Evolutionary conservation across 495 filamentous ascomycete species (phyloP).

Genomic region (Aspergillus egyptiacus): DNA sequence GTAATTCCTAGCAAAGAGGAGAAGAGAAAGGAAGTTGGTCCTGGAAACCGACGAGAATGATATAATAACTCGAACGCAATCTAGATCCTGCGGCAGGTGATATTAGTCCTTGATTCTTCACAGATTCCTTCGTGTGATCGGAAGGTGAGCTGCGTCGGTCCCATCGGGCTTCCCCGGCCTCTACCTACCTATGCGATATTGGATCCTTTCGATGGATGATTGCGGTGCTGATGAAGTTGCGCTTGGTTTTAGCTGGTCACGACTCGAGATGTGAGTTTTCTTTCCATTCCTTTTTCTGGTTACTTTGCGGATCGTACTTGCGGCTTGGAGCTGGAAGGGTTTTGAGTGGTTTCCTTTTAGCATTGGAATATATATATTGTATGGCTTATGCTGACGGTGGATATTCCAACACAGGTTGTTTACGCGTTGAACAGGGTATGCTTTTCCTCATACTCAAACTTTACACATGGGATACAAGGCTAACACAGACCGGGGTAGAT

Average conservation of each 20-base stretch:
- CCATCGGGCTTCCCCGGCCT: no score
- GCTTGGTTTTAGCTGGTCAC: conserved; percentile 41
- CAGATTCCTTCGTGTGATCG: conserved; percentile 7
- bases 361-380: no score
- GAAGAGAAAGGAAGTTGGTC: no score
- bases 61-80: background rate
- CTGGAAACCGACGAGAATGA: no score
- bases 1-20: no score
- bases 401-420: conserved; percentile 55
- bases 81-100: conserved; percentile 21
- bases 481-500: conserved; percentile 10
- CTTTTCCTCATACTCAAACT: background rate
- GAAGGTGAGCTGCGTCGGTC: no score
- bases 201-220: no score
- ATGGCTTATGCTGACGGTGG: background rate
- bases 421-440: conserved; percentile 49
- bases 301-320: no score
- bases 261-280: conserved; percentile 53
- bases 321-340: no score
- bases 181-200: no score
- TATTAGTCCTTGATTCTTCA: conserved; percentile 11
- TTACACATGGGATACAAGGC: background rate
- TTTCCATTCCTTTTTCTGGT: background rate
- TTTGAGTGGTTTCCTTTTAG: no score
- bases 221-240: no score